Percentiles rank a stretch among this genome's conserved stretches.
Conservation (phyloP, 805 yeast species). For the Candida boleticola region DNA sequence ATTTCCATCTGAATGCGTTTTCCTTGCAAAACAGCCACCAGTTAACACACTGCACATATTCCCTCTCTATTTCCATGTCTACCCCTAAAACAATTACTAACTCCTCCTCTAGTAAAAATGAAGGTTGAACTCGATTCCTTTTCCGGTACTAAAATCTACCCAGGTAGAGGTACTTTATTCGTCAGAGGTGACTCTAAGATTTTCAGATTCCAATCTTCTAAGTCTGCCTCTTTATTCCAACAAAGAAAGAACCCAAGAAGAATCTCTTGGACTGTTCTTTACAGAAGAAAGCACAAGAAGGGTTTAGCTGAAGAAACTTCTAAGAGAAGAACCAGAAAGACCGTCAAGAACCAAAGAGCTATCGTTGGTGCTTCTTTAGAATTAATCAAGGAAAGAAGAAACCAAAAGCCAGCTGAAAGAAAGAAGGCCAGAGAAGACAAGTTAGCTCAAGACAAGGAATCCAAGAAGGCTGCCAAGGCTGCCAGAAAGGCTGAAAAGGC, state of each 20-base stretch:
- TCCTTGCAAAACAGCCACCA: no score
- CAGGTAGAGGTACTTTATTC: constrained; percentile 99
- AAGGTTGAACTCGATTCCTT: constrained; percentile 99
- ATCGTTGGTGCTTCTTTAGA: constrained; percentile 99
- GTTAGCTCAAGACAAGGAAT: constrained; percentile 77
- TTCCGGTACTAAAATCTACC: constrained; percentile 99
- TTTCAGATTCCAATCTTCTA: constrained; percentile 98
- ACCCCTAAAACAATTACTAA: no score
- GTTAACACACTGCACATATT: no score
- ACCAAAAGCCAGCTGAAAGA: constrained; percentile 94
- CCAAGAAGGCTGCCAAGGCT: constrained; percentile 89
- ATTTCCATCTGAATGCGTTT: no score
- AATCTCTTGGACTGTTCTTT: constrained; percentile 98
- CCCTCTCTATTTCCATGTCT: no score
- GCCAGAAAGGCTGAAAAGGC: constrained; percentile 95
- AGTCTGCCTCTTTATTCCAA: constrained; percentile 95
- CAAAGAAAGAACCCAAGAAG: constrained; percentile 99
- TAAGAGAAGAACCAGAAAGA: constrained; percentile 96
- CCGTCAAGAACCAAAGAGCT: constrained; percentile 98
- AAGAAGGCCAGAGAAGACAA: constrained; percentile 96
- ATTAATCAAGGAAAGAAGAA: constrained; percentile 96
- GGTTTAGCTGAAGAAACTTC: constrained; percentile 98
- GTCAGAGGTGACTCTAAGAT: constrained; percentile 99
- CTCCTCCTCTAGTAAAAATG: constrained; percentile 58
- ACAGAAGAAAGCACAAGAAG: constrained; percentile 99